A percentile compares a stretch with the other conserved stretches of the same genome.
phyloP scores from a whole-genome alignment of 345 rosid genomes.

The Rhodamnia argentea region DNA sequence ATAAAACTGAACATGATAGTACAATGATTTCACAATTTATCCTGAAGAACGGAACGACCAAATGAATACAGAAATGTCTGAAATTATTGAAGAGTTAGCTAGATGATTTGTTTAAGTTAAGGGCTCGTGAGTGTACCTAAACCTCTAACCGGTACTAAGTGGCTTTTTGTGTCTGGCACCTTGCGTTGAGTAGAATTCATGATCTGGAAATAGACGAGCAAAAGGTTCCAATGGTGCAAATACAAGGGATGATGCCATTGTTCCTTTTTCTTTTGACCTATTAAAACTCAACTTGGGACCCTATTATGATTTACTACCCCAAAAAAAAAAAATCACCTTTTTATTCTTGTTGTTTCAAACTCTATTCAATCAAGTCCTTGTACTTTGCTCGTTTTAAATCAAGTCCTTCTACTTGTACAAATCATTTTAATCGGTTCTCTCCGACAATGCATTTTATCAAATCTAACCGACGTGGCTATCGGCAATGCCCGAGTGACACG shows the following conservation, averaged over 20 bases:
- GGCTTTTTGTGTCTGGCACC: neutral
- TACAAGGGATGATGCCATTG: neutral
- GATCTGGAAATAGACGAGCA: neutral
- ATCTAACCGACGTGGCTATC: neutral
- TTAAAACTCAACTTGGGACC: neutral
- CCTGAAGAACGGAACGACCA: neutral
- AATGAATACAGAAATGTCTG: neutral
- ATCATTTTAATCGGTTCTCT: neutral
- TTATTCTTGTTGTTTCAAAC: neutral
- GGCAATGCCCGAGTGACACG: fast-evolving
- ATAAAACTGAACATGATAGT: neutral
- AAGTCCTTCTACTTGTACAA: neutral
- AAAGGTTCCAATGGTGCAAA: neutral
- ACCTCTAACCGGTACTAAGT: neutral
- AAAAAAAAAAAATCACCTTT: fast-evolving
- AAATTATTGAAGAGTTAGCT: neutral
- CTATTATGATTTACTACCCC: neutral
- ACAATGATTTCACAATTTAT: neutral
- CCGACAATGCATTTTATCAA: neutral
- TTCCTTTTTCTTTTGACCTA: neutral
- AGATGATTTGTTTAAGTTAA: neutral
- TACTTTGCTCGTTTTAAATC: neutral
- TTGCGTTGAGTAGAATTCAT: neutral
- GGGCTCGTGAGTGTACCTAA: neutral
- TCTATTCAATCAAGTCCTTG: neutral